These are phyloP conservation scores for Artemisia annua DNA, from an alignment of 129 eudicot genomes.

Conservation along the genomic window DNA sequence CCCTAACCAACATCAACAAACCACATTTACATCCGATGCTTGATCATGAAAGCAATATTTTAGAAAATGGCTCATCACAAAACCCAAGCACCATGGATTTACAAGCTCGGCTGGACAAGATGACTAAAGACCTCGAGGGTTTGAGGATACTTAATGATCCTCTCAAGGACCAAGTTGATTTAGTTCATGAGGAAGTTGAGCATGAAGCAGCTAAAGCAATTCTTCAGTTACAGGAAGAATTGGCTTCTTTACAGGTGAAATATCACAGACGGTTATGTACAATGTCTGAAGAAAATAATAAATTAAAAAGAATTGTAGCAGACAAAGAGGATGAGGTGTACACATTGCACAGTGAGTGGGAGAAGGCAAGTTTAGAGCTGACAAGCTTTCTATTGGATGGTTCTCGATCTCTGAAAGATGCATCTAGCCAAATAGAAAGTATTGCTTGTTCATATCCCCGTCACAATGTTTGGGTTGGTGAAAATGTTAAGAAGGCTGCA, in stretches of 20 bases:
- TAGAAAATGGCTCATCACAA: conserved; percentile 18
- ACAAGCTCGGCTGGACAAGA: conserved; percentile 54
- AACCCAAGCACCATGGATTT: conserved; percentile 38
- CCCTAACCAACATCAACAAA: conserved; percentile 35
- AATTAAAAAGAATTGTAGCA: conserved; percentile 41
- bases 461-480: conserved; percentile 50
- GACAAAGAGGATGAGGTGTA: conserved; percentile 66
- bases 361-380: conserved; percentile 74
- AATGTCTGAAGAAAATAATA: conserved; percentile 58
- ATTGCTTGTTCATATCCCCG: conserved; percentile 59
- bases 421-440: conserved; percentile 57
- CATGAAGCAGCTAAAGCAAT: conserved; percentile 68
- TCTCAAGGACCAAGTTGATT: conserved; percentile 43
- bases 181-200: conserved; percentile 54
- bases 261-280: conserved; percentile 43
- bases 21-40: conserved; percentile 25
- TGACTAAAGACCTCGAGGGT: conserved; percentile 60
- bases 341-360: conserved; percentile 56
- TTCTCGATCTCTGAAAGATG: conserved; percentile 70
- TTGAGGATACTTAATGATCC: conserved; percentile 45
- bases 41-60: conserved; percentile 25
- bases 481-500: conserved; percentile 67
- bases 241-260: conserved; percentile 63
- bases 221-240: conserved; percentile 70
- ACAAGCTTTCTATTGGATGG: conserved; percentile 77